Evolutionary conservation across 2,329 filamentous ascomycete genomes (phyloP).

Genomic region (Fusarium subglutinans): DNA sequence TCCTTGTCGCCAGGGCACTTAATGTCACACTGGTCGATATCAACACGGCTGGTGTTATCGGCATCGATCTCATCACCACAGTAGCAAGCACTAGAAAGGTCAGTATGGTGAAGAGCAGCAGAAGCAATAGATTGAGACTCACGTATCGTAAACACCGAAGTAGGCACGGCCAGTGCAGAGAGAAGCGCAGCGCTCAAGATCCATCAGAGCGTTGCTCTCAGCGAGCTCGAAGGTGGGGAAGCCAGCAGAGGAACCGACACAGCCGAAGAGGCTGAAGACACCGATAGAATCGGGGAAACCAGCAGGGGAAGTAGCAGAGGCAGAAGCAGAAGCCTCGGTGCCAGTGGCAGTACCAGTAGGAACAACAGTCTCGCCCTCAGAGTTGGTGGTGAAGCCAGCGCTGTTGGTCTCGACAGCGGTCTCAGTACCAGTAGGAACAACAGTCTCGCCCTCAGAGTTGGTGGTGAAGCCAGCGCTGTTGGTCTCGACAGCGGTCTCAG

Average conservation of each 20-base stretch:
- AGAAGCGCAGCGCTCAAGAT: slow-evolving; percentile 38
- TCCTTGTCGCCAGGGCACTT: slow-evolving; percentile 28
- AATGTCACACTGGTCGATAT: slow-evolving; percentile 10
- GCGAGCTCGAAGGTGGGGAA: slow-evolving; percentile 38
- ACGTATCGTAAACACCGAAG: slow-evolving; percentile 43
- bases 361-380: neutral
- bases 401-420: too few relatives aligned
- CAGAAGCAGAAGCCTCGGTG: slow-evolving; percentile 39
- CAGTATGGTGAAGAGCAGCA: neutral
- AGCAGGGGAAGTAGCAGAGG: slow-evolving; percentile 20
- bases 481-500: neutral
- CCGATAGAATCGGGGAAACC: slow-evolving; percentile 27
- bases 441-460: too few relatives aligned
- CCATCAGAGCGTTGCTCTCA: slow-evolving; percentile 23
- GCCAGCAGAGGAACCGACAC: slow-evolving; percentile 27
- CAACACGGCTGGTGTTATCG: neutral
- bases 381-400: neutral
- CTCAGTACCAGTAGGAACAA: too few relatives aligned
- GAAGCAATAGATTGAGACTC: neutral
- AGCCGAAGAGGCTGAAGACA: slow-evolving; percentile 41
- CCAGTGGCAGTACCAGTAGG: slow-evolving; percentile 20
- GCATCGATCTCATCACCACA: slow-evolving; percentile 23
- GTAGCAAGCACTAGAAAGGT: slow-evolving; percentile 31
- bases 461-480: too few relatives aligned
- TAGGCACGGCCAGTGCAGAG: slow-evolving; percentile 35